Conservation (phyloP, 1,284 basidiomycete species). For the Cryptococcus hybrid region DNA sequence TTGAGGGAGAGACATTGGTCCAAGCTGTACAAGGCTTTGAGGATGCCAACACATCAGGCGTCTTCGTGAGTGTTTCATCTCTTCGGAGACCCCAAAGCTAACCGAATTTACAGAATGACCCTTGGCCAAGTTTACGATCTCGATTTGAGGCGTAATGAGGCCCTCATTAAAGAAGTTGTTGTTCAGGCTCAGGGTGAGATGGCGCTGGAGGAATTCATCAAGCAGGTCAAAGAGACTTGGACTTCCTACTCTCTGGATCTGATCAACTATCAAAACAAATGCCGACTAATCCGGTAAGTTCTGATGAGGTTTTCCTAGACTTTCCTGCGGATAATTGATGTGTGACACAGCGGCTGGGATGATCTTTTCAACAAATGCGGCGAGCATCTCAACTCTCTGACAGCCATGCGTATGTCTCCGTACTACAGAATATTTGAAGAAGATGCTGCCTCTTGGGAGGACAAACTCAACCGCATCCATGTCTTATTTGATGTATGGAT, state of each 20-base stretch:
- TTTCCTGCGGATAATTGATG: neutral
- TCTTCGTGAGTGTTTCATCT: constrained; percentile 44
- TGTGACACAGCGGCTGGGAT: constrained; percentile 78
- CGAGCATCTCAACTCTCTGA: constrained; percentile 92
- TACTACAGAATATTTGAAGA: constrained; percentile 98
- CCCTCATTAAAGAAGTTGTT: constrained; percentile 88
- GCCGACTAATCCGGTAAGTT: constrained; percentile 80
- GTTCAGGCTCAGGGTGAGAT: constrained; percentile 99
- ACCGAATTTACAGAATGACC: constrained; percentile 67
- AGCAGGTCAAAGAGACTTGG: constrained; percentile 96
- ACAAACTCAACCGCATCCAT: constrained; percentile 90
- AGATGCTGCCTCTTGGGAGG: constrained; percentile 90
- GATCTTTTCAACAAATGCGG: constrained; percentile 95
- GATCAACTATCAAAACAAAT: constrained; percentile 99
- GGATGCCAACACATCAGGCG: constrained; percentile 64
- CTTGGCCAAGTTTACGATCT: constrained; percentile 97
- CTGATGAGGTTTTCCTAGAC: neutral
- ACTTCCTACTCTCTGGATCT: constrained; percentile 93
- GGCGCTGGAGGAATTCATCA: constrained; percentile 91
- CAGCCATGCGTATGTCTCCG: constrained; percentile 95
- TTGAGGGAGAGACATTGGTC: constrained; percentile 99
- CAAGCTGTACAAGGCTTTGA: constrained; percentile 90
- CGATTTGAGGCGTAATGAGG: constrained; percentile 91
- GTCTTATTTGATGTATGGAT: constrained; percentile 99
- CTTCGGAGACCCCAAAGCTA: constrained; percentile 23